A percentile compares a stretch with the other conserved stretches of the same genome.
Conservation (phyloP, 2,329 filamentous ascomycete species). For the Fusarium virguliforme region DNA sequence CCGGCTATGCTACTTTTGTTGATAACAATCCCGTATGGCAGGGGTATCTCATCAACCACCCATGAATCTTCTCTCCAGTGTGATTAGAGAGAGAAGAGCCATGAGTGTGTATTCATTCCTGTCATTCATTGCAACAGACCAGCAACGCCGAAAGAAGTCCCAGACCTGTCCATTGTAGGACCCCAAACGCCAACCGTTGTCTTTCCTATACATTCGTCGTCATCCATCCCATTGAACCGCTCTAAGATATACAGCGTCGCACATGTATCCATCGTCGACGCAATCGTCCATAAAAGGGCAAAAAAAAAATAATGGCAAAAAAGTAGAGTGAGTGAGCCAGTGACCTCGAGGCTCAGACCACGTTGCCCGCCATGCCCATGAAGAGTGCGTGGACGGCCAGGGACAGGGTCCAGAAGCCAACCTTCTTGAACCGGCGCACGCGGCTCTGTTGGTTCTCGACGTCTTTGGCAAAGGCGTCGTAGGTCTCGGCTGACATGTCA, state of each 20-base stretch:
- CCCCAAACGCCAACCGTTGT: constrained; percentile 42
- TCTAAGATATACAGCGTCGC: constrained; percentile 37
- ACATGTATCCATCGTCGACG: constrained; percentile 27
- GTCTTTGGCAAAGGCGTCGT: constrained; percentile 92
- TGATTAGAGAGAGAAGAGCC: constrained; percentile 31
- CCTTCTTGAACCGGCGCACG: constrained; percentile 91
- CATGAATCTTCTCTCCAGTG: constrained; percentile 19
- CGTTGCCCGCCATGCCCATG: constrained; percentile 92
- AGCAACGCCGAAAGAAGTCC: constrained; percentile 26
- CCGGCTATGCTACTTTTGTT: constrained; percentile 25
- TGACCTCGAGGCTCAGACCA: constrained; percentile 61
- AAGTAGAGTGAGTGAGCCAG: constrained; percentile 30
- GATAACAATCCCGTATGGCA: constrained; percentile 33
- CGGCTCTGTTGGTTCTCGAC: constrained; percentile 91
- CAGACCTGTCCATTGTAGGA: constrained; percentile 22
- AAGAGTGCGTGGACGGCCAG: constrained; percentile 94
- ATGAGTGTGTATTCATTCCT: constrained; percentile 17
- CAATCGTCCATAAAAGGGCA: constrained; percentile 10
- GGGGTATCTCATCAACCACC: constrained; percentile 43
- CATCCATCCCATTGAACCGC: constrained; percentile 17
- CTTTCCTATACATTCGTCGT: constrained; percentile 34
- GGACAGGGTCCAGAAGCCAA: constrained; percentile 95
- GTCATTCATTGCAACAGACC: constrained; percentile 31
- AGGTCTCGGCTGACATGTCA: constrained; percentile 92
- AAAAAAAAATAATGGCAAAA: constrained; percentile 17